Conservation (phyloP, 257 asterid species). For the Fraxinus anomala region DNA sequence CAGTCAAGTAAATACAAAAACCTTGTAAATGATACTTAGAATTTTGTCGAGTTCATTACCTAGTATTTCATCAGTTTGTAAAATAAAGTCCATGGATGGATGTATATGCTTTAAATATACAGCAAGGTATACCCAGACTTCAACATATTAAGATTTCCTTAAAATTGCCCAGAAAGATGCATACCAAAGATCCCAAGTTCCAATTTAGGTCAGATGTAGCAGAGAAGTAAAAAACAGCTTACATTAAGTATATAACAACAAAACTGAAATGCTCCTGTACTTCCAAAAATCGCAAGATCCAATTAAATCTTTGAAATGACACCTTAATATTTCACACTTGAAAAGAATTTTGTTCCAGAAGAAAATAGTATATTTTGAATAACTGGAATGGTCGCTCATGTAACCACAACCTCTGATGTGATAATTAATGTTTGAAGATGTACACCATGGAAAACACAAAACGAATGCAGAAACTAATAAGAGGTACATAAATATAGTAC, state of each 20-base stretch:
- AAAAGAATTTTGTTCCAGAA: not conserved
- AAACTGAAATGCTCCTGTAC: not conserved
- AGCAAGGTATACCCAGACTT: not conserved
- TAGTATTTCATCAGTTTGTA: not conserved
- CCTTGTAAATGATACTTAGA: not conserved
- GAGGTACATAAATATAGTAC: slow-evolving; percentile 28
- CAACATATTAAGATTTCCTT: not conserved
- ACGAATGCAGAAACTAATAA: not conserved
- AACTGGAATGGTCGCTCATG: not conserved
- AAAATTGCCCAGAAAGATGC: not conserved
- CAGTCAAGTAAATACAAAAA: not conserved
- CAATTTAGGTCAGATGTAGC: not conserved
- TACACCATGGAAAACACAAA: not conserved
- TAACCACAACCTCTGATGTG: not conserved
- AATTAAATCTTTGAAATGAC: not conserved
- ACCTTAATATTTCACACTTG: not conserved
- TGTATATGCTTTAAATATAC: not conserved
- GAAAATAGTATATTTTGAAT: not conserved
- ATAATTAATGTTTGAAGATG: not conserved
- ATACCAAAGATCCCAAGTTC: not conserved
- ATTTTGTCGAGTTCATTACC: not conserved
- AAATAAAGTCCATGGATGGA: not conserved
- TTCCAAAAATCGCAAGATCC: not conserved
- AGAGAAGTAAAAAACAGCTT: not conserved
- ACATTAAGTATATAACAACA: not conserved